Percentiles rank a stretch among this genome's conserved stretches.
Evolutionary conservation across 306 rosid genomes (phyloP).

Genomic region (Neltuma alba): DNA sequence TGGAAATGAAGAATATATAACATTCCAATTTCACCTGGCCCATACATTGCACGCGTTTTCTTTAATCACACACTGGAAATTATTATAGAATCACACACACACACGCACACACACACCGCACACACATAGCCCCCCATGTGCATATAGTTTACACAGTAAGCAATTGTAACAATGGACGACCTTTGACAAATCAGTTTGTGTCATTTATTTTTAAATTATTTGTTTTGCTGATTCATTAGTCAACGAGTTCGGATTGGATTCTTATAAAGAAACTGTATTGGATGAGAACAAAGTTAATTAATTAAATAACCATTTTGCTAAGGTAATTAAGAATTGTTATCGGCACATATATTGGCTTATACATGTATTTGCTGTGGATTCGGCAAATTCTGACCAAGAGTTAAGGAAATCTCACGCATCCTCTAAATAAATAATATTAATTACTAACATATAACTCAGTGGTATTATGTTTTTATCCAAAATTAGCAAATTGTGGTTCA

Average conservation of each 20-base stretch:
- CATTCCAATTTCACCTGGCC: background rate
- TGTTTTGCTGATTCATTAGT: background rate
- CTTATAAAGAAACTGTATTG: background rate
- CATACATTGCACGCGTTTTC: background rate
- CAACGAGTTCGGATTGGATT: background rate
- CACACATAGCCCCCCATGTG: background rate
- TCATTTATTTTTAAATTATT: background rate
- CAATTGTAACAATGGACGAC: background rate
- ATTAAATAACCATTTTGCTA: too few relatives aligned
- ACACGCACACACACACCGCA: too few relatives aligned
- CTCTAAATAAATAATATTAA: too few relatives aligned
- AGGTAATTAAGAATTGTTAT: background rate
- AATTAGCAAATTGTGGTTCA: too few relatives aligned
- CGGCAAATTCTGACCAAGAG: background rate
- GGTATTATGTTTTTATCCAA: background rate
- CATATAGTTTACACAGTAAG: background rate
- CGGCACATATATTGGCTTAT: background rate
- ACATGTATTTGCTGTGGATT: background rate
- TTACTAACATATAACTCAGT: too few relatives aligned
- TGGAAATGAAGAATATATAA: background rate
- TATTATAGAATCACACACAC: background rate
- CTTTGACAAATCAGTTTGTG: background rate
- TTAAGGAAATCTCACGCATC: background rate
- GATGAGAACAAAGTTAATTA: background rate
- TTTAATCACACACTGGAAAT: background rate